phyloP scores from a whole-genome alignment of 2,329 filamentous ascomycete species.

The Rhynchosporium secalis region DNA sequence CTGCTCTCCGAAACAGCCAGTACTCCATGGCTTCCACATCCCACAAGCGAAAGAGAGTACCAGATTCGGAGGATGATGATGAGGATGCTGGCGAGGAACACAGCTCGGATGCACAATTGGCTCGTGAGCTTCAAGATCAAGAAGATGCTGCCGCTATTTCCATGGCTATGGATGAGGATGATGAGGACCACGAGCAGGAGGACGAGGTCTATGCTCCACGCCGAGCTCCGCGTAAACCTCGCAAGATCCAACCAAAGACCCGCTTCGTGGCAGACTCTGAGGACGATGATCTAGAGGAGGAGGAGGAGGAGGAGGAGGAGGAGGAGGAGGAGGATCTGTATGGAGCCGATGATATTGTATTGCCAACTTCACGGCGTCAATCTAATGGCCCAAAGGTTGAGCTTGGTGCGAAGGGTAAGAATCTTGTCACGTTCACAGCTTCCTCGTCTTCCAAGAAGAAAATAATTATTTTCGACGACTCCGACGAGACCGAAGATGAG shows the following conservation, averaged over 20 bases:
- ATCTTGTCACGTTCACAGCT: constrained; percentile 29
- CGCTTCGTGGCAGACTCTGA: constrained; percentile 24
- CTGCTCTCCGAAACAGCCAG: constrained; percentile 50
- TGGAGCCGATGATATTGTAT: constrained; percentile 28
- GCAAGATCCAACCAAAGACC: constrained; percentile 22
- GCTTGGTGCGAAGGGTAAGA: constrained; percentile 32
- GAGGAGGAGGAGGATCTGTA: constrained; percentile 38
- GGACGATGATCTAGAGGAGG: constrained; percentile 41
- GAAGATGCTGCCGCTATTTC: constrained; percentile 44
- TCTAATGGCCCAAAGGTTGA: constrained; percentile 34
- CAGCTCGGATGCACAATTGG: constrained; percentile 52
- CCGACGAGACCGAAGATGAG: constrained; percentile 27
- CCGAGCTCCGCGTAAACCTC: constrained; percentile 27
- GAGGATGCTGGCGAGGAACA: constrained; percentile 42
- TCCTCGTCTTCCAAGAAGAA: constrained; percentile 17
- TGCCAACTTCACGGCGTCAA: constrained; percentile 9
- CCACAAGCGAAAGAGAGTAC: constrained; percentile 47
- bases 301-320: constrained; percentile 41
- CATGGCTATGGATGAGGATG: constrained; percentile 35
- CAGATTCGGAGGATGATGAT: constrained; percentile 45
- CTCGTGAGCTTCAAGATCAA: constrained; percentile 56
- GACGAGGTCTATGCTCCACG: not conserved
- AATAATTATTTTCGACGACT: constrained; percentile 23
- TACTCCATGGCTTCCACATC: constrained; percentile 47
- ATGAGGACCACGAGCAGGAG: constrained; percentile 12